Base-by-base conservation (phyloP, 2,329 filamentous ascomycete species). In the Ophiostoma novo-ulmi region DNA sequence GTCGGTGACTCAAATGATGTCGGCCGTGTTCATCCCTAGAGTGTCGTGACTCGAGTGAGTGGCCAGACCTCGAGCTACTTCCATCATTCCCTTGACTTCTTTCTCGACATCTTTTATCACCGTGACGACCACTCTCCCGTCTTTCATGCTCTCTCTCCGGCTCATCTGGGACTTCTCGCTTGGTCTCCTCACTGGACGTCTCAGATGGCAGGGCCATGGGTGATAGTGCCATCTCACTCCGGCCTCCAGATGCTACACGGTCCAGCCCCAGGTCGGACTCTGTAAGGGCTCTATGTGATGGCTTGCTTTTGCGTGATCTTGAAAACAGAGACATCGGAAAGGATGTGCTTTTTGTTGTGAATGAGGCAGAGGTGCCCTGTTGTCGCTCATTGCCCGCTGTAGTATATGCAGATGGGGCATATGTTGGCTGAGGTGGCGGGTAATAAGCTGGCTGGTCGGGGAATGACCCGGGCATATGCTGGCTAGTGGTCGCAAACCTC, bases 161-260 rank as follows among this genome's bases (percentile, higher is more conserved):
- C 44, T 14, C 13, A 26, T 41, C 61, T 36, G 26, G 17, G 11
- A 14, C 58, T 11, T 17, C 20, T 44, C 67, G 4, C 13, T 5
- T 65, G 2, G 48, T 69, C 13, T 38, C 20, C 11, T 64, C 70
- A 0, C 66, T 39, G 1, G 72, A 73, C 1, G 73, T 73, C 13
- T 72, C 72, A 3, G 72, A 72, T 20, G 72, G 73, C n/a, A 73
- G 35, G 1, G n/a, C 63, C 35, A 52, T 52, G 13, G 55, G 65
- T 4, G 69, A 70, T 36, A 67, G 6, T 8, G 36, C 22, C 20
- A 67, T 17, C 3, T 20, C 26, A 2, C 26, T n/a, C 41, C n/a
- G 44, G 14, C 14, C 11, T 2, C n/a, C 39, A 17, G n/a, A 35
- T 26, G 55, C 39, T 6, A 17, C 20, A 10, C 11, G 68, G 1